phyloP scores from a whole-genome alignment of 208 protist species.

The Strigomonas culicis region DNA sequence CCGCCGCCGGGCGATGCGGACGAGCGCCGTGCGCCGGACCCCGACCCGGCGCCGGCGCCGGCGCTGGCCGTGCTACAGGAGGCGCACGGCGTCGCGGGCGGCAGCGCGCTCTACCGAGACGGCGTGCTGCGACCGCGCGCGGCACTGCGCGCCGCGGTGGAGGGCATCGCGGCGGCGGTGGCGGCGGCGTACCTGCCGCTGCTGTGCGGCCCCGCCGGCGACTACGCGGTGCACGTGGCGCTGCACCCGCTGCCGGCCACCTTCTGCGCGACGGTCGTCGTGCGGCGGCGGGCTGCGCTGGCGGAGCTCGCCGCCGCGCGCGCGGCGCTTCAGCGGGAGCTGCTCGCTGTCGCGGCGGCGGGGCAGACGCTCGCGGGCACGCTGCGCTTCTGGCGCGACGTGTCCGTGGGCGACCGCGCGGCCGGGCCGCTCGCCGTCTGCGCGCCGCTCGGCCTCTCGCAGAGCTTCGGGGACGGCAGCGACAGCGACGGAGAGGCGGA shows the following conservation, averaged over 20 bases:
- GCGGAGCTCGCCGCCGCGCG: constrained; percentile 22
- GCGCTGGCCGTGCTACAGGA: constrained; percentile 18
- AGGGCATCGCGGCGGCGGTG: constrained; percentile 13
- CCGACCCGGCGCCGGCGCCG: constrained; percentile 4
- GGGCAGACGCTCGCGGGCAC: constrained; percentile 61
- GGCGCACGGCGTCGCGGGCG: constrained; percentile 27
- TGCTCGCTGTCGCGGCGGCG: constrained; percentile 41
- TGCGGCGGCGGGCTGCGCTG: constrained; percentile 38
- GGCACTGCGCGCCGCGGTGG: constrained; percentile 21
- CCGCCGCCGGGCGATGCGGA: neutral
- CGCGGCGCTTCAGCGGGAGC: constrained; percentile 23
- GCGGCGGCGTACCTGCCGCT: neutral
- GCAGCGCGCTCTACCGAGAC: constrained; percentile 40
- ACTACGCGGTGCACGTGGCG: constrained; percentile 66
- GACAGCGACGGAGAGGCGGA: neutral
- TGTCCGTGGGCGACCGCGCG: constrained; percentile 24
- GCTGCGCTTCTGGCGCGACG: constrained; percentile 57
- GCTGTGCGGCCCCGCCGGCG: neutral
- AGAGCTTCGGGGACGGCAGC: neutral
- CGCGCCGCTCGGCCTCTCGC: constrained; percentile 27
- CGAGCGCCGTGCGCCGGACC: neutral
- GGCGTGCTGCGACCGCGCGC: constrained; percentile 37
- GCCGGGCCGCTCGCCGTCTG: constrained; percentile 10
- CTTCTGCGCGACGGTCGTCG: constrained; percentile 33
- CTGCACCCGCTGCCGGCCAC: constrained; percentile 31